Conservation (phyloP, 108 stramenopile genomes). For the Pseudonitzschia multistriata region DNA sequence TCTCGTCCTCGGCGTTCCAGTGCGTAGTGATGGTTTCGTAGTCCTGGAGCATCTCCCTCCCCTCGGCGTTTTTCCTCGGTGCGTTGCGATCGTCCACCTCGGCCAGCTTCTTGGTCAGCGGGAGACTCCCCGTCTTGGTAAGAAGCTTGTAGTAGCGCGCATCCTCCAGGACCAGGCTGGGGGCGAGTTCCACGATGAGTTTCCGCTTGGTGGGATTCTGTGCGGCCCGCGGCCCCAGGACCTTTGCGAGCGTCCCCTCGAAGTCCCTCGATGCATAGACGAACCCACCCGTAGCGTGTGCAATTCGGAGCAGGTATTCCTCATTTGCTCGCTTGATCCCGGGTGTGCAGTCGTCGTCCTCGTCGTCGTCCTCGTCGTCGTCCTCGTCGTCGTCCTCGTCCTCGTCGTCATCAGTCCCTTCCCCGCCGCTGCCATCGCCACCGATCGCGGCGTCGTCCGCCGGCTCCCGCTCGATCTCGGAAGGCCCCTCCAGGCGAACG, state of each 20-base stretch:
- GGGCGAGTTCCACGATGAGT: constrained; percentile 65
- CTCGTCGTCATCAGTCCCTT: neutral
- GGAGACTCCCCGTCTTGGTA: constrained; percentile 37
- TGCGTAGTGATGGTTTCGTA: constrained; percentile 39
- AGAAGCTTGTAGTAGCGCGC: constrained; percentile 49
- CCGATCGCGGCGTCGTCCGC: neutral
- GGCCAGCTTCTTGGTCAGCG: constrained; percentile 33
- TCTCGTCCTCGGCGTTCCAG: constrained; percentile 47
- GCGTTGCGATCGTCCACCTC: constrained; percentile 40
- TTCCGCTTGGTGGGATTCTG: constrained; percentile 45
- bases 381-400: neutral
- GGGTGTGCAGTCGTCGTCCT: constrained; percentile 17
- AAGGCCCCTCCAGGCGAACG: neutral
- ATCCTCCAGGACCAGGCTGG: constrained; percentile 43
- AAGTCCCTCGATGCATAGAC: constrained; percentile 62
- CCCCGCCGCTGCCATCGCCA: neutral
- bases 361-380: constrained; percentile 25
- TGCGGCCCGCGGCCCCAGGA: constrained; percentile 37
- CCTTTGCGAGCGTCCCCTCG: constrained; percentile 45
- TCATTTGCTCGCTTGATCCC: constrained; percentile 66
- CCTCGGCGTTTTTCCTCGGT: constrained; percentile 36
- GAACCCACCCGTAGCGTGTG: constrained; percentile 69
- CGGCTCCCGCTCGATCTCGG: neutral
- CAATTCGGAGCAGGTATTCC: constrained; percentile 58
- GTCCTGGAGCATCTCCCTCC: constrained; percentile 45